Percentiles rank a stretch among this genome's conserved stretches.
These are phyloP conservation scores for Colletotrichum brevisporum DNA, from an alignment of 2,329 filamentous ascomycete genomes.

Conservation along the genomic window DNA sequence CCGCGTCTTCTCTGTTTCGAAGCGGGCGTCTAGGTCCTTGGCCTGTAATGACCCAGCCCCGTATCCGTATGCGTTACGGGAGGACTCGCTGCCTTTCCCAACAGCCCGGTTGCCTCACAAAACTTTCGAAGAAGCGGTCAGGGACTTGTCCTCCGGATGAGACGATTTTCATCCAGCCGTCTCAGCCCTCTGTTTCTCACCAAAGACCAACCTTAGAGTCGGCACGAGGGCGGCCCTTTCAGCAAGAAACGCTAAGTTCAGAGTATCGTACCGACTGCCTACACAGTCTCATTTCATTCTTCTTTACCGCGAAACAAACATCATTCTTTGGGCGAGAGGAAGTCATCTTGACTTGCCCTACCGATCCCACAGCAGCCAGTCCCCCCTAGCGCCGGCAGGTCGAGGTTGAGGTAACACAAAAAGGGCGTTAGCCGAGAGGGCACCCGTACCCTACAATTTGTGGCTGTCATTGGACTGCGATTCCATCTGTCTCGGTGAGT, in stretches of 20 bases:
- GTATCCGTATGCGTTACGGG: slow-evolving; percentile 13
- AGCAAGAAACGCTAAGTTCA: slow-evolving; percentile 1
- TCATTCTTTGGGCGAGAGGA: background rate
- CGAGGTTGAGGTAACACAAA: slow-evolving; percentile 19
- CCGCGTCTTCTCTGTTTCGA: slow-evolving; percentile 29
- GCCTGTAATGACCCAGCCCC: slow-evolving; percentile 16
- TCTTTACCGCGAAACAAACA: background rate
- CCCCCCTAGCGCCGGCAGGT: slow-evolving; percentile 13
- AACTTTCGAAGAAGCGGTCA: slow-evolving; percentile 35
- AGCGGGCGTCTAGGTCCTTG: slow-evolving; percentile 11
- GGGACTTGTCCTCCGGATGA: background rate
- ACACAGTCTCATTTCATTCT: background rate
- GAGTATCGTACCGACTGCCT: background rate
- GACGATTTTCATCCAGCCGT: background rate
- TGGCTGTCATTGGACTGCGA: background rate
- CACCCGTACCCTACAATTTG: slow-evolving; percentile 5
- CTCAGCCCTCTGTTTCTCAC: background rate
- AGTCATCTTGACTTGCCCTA: slow-evolving; percentile 7
- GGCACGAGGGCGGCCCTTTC: slow-evolving; percentile 6
- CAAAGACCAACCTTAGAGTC: background rate
- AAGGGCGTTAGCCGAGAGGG: slow-evolving; percentile 24
- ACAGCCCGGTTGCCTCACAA: slow-evolving; percentile 30
- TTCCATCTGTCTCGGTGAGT: slow-evolving; percentile 10
- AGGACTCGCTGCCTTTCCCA: slow-evolving; percentile 11
- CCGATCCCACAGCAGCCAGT: slow-evolving; percentile 1